Evolutionary conservation across 768 basidiomycete genomes (phyloP).

Genomic region (Pleurotus eryngii): DNA sequence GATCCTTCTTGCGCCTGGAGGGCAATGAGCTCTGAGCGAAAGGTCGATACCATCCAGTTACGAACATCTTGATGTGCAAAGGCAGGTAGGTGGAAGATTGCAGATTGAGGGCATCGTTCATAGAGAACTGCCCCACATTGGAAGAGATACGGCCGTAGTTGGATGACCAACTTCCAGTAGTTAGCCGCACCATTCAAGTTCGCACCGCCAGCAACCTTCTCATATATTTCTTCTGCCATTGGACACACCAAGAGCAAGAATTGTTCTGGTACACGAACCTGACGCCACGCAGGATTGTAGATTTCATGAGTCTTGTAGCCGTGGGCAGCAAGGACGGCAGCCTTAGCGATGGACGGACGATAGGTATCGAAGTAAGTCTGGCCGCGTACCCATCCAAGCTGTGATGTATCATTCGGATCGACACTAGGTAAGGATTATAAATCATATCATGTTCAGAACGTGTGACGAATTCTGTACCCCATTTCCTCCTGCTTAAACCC

Average conservation of each 20-base stretch:
- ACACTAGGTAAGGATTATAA: no score
- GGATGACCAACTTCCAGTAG: slow-evolving; percentile 23
- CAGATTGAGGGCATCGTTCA: slow-evolving; percentile 19
- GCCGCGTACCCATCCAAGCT: slow-evolving; percentile 22
- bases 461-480: no score
- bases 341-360: slow-evolving; percentile 20
- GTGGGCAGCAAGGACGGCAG: slow-evolving; percentile 22
- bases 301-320: slow-evolving; percentile 19
- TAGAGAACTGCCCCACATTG: slow-evolving; percentile 24
- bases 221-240: slow-evolving; percentile 21
- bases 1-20: slow-evolving; percentile 16
- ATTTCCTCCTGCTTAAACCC: slow-evolving; percentile 21
- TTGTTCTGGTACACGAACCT: slow-evolving; percentile 19
- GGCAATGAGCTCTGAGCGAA: slow-evolving; percentile 16
- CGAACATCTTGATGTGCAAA: slow-evolving; percentile 18
- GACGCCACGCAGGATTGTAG: slow-evolving; percentile 23
- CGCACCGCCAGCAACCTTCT: slow-evolving; percentile 13
- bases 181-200: slow-evolving; percentile 20
- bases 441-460: no score
- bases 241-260: slow-evolving; percentile 24
- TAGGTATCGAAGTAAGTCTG: slow-evolving; percentile 18
- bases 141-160: not conserved
- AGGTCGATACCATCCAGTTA: slow-evolving; percentile 22
- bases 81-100: slow-evolving; percentile 24
- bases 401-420: slow-evolving; percentile 15